Conservation (phyloP, 2,329 filamentous ascomycete species). For the Pseudogymnoascus sp. region DNA sequence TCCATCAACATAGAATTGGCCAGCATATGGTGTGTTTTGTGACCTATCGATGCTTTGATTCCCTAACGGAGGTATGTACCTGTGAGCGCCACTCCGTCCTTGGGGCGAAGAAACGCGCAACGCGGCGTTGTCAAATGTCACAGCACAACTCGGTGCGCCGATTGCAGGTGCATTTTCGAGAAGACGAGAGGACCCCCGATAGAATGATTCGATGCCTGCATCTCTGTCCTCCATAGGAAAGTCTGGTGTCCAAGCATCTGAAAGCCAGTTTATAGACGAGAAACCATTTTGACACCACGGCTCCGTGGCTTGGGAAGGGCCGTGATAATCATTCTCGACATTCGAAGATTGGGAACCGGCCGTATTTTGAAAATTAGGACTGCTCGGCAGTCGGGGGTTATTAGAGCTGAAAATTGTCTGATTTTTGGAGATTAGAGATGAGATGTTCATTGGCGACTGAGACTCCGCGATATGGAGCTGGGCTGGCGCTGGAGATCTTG, state of each 20-base stretch:
- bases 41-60: slow-evolving; percentile 9
- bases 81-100: not conserved
- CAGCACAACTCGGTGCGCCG: not conserved
- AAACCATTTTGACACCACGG: slow-evolving; percentile 19
- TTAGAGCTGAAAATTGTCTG: not conserved
- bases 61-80: not conserved
- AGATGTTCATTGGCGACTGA: slow-evolving; percentile 9
- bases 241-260: slow-evolving; percentile 22
- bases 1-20: slow-evolving; percentile 24
- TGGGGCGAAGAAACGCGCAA: not conserved
- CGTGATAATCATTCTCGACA: not conserved
- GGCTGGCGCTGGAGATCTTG: not conserved
- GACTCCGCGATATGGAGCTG: not conserved
- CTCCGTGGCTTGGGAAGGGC: not conserved
- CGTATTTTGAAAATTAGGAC: not conserved
- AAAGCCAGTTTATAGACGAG: slow-evolving; percentile 24
- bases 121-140: not conserved
- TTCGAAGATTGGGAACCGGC: not conserved
- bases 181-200: not conserved
- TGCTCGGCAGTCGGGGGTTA: not conserved
- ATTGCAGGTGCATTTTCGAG: not conserved
- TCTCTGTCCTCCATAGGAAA: slow-evolving; percentile 13
- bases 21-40: slow-evolving; percentile 15
- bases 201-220: not conserved
- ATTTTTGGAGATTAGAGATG: not conserved